Base-by-base conservation (phyloP, 2,329 filamentous ascomycete species). In the Cordyceps cateniannulata region DNA sequence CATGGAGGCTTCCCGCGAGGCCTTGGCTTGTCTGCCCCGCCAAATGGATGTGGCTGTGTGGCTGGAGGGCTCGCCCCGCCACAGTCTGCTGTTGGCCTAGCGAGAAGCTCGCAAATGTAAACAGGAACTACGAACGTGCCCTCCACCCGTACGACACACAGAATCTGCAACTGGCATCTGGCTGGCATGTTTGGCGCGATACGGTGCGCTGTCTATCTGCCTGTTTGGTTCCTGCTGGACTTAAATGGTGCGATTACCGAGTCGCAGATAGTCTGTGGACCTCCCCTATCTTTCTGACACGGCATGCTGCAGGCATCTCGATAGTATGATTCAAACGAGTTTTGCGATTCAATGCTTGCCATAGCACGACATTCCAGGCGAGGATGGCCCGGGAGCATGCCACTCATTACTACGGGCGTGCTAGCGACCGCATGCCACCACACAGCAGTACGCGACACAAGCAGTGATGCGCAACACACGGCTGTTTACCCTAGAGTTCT, bases 71-170 rank as follows among this genome's bases (percentile, higher is more conserved):
- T 2, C 18, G 40, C 6, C 40, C 25, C 27, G 54, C 54, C 54
- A 57, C 54, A 49, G 18, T 20, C 27, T 12, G 27, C 12, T n/a
- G 54, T 47, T 49, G 54, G 54, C 42, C 27, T 49, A 58, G 47
- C 32, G 44, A 50, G 55, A 50, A 16, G 44, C 27, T 56, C 53
- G 10, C 44, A 22, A 49, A 58, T 58, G 55, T 58, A 58, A 58
- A 58, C 55, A 58, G 7, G 18, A 20, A 20, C 42, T 45, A 12
- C 8, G 10, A 35, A 12, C 29, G 22, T 57, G 27, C 54, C 47
- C 42, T 38, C 42, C 42, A 56, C 29, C 14, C 27, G 16, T 42
- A 7, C 29, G 10, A 58, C 29, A 50, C 55, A 22, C 55, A 40
- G 42, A 55, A 35, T 20, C 52, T 35, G 45, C 29, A 18, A 50